Evolutionary conservation across 2,329 filamentous ascomycete genomes (phyloP).

Genomic region (Phialocephala sp.): DNA sequence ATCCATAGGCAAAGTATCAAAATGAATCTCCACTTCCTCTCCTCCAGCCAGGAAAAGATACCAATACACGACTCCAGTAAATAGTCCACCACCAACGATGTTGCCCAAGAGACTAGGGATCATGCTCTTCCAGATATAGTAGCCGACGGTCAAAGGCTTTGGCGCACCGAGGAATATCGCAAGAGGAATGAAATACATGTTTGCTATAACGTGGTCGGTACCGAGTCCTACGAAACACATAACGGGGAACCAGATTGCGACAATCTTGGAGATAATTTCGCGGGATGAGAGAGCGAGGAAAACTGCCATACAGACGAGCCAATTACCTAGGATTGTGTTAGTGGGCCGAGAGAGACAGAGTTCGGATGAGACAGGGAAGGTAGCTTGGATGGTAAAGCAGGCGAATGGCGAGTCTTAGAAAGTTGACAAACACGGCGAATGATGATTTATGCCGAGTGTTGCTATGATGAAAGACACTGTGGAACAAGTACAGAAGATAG

Average conservation of each 20-base stretch:
- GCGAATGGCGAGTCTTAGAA: background rate
- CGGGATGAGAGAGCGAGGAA: conserved; percentile 55
- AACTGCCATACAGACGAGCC: conserved; percentile 61
- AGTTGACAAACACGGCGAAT: background rate
- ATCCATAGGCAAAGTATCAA: conserved; percentile 31
- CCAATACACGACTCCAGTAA: conserved; percentile 57
- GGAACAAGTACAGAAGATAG: background rate
- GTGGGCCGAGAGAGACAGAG: background rate
- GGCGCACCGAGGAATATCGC: conserved; percentile 55
- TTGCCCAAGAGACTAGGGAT: conserved; percentile 60
- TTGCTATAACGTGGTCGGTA: conserved; percentile 62
- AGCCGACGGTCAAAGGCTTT: conserved; percentile 48
- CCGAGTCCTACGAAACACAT: conserved; percentile 59
- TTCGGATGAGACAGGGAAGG: background rate
- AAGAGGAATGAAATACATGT: conserved; percentile 59
- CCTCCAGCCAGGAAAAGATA: conserved; percentile 49
- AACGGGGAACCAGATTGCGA: conserved; percentile 62
- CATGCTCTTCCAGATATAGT: conserved; percentile 64
- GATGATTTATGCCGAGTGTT: background rate
- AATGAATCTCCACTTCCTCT: conserved; percentile 37
- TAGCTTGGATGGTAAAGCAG: background rate
- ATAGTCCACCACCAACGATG: conserved; percentile 57
- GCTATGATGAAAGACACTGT: background rate
- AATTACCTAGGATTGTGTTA: conserved; percentile 47
- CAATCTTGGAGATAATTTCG: conserved; percentile 58